Conservation (phyloP, 306 rosid genomes). For the Lathyrus aphaca region DNA sequence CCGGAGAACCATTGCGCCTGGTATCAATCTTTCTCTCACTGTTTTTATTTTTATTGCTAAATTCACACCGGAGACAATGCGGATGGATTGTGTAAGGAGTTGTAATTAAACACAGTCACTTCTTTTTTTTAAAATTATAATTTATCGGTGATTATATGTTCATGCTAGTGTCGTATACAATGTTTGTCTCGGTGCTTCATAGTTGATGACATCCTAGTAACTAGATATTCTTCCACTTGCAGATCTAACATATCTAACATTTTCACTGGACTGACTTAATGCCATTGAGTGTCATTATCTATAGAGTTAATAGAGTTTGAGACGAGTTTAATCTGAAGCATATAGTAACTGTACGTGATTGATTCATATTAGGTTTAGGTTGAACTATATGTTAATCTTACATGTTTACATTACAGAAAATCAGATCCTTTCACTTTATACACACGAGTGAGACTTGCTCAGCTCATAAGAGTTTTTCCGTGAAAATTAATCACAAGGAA, state of each 20-base stretch:
- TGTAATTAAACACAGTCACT: too few relatives aligned
- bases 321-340: neutral
- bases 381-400: neutral
- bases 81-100: too few relatives aligned
- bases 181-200: neutral
- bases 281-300: neutral
- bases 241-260: neutral
- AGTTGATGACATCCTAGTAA: neutral
- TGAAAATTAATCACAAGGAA: neutral
- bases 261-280: neutral
- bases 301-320: neutral
- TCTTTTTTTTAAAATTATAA: too few relatives aligned
- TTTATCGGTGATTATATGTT: too few relatives aligned
- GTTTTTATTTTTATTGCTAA: neutral
- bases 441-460: neutral
- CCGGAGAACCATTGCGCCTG: constrained; percentile 48
- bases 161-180: neutral
- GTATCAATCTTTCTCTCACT: constrained; percentile 36
- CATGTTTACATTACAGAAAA: neutral
- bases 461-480: neutral
- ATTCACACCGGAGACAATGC: neutral
- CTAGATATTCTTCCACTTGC: neutral
- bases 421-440: neutral
- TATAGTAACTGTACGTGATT: neutral
- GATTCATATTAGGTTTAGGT: neutral